phyloP scores from a whole-genome alignment of 768 basidiomycete species.

The Scleroderma citrinum region DNA sequence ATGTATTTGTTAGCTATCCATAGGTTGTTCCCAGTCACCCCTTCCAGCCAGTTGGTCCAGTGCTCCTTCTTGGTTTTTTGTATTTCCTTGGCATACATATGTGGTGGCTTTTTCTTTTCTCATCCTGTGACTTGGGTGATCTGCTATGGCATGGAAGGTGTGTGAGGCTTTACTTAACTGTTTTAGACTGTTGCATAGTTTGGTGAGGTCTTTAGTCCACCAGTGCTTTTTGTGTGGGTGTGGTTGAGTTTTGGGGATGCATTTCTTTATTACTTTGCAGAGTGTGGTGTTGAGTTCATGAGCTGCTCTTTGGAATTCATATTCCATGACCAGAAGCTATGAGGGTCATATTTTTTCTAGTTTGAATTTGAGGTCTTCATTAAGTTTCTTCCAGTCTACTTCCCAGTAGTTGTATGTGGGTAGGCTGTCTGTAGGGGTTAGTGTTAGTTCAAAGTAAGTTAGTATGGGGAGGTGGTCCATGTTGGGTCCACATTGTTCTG shows the following conservation, averaged over 20 bases:
- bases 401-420: constrained; percentile 2
- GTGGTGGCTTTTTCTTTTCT: constrained; percentile 5
- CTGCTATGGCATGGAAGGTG: background rate
- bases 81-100: constrained; percentile 6
- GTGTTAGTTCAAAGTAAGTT: background rate
- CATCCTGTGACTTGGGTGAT: constrained; percentile 22
- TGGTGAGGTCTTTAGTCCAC: constrained; percentile 28
- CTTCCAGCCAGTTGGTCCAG: constrained; percentile 22
- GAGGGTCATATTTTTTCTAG: background rate
- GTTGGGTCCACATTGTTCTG: accelerated
- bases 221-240: constrained; percentile 25
- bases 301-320: constrained; percentile 7
- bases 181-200: constrained; percentile 9
- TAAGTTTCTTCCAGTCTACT: constrained; percentile 7
- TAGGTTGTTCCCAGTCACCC: constrained; percentile 3
- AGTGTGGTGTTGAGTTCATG: too few relatives aligned
- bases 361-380: background rate
- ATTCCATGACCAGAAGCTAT: background rate
- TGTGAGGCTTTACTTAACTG: constrained; percentile 8
- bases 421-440: too few relatives aligned
- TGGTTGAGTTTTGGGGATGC: constrained; percentile 15
- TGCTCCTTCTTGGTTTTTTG: constrained; percentile 17
- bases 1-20: constrained; percentile 24
- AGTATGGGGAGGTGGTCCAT: constrained; percentile 15
- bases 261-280: constrained; percentile 8